Evolutionary conservation across 2,329 filamentous ascomycete species (phyloP), one percentile per base, ranked within the genome.

Genomic region (Helotiales sp.): DNA sequence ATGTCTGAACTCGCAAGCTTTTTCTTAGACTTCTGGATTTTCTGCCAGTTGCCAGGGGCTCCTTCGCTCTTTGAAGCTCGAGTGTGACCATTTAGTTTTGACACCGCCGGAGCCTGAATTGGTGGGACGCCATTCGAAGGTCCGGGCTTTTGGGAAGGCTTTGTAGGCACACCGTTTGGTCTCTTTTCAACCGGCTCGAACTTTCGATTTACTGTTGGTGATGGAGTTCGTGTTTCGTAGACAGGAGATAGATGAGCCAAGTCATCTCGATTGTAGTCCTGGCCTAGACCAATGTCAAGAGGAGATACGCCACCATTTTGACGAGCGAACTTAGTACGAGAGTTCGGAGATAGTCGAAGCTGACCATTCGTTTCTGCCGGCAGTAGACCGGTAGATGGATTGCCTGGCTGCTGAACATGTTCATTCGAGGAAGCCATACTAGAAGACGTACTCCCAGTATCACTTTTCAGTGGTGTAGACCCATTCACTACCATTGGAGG

Each of bases 161-260:
- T 59, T 26, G 10, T 6, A 7, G 28, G n/a, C 7, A 47, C 20
- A 15, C 59, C 52, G 26, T 64, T 68, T 11, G 28, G 15, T 43
- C 20, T 58, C 11, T 61, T 63, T 17, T 63, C 62, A 3, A 45
- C 49, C 17, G 78, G 70, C 30, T 88, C 87, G 59, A 83, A 80
- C 57, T 84, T 88, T 63, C 89, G 83, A 64, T 81, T 80, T 13
- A 85, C 81, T 2, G 84, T 90, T 1, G 91, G 90, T 1, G 91
- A 92, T 2, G 91, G 89, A 0, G 89, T 91, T n/a, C 86, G 84
- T 6, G 86, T 85, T 79, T 93, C 91, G 63, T 90, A 91, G 0
- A 93, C 91, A 0, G 91, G 91, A 0, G 91, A 93, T 1, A 94
- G 82, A 71, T 84, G 85, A 22, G 74, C 63, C 8, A 72, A 43